phyloP scores from a whole-genome alignment of 306 rosid species.

The Quercus glauca region DNA sequence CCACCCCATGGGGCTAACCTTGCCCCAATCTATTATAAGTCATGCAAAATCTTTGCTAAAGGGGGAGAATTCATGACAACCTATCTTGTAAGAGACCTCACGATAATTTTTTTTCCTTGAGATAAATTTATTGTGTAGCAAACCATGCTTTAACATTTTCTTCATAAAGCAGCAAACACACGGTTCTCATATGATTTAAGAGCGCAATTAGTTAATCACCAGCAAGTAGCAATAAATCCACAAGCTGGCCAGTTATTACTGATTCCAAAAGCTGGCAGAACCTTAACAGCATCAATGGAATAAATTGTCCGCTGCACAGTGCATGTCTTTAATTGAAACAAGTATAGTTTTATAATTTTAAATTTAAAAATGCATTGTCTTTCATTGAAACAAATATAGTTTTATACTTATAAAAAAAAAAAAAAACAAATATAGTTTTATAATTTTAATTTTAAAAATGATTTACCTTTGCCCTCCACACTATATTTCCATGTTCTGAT shows the following conservation, averaged over 20 bases:
- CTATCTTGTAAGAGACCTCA: neutral
- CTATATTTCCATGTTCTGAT: slow-evolving; percentile 40
- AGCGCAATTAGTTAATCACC: neutral
- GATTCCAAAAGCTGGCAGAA: neutral
- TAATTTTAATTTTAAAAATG: neutral
- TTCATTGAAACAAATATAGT: too few species aligned
- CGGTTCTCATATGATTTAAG: neutral
- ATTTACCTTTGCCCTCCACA: slow-evolving; percentile 92
- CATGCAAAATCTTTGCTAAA: neutral
- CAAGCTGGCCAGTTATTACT: neutral
- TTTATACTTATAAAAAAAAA: too few species aligned
- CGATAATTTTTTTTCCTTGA: neutral
- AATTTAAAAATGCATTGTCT: neutral
- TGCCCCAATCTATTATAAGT: neutral
- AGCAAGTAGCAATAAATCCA: neutral
- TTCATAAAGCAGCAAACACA: neutral
- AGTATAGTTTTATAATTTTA: neutral
- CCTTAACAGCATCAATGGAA: neutral
- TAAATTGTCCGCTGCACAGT: neutral
- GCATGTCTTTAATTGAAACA: slow-evolving; percentile 4
- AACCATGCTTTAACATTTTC: neutral
- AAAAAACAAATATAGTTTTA: too few species aligned
- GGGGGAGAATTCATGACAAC: neutral
- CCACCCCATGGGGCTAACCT: too few species aligned
- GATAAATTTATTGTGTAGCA: neutral